Percentiles rank a stretch among this genome's conserved stretches.
Evolutionary conservation across 805 yeast species (phyloP).

Genomic region (Dipodascus geniculatus): DNA sequence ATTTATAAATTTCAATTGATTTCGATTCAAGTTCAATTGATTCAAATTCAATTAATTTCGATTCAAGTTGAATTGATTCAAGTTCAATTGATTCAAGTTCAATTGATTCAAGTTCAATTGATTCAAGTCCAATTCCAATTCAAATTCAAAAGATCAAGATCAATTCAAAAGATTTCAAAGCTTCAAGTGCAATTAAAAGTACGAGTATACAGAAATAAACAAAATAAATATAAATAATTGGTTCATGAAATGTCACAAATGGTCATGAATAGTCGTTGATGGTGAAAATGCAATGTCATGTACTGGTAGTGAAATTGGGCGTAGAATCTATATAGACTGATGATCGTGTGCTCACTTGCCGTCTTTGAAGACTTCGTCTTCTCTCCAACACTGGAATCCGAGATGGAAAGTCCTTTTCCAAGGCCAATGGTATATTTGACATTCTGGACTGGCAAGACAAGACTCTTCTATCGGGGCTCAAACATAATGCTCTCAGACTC

Average conservation of each 20-base stretch:
- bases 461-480: neutral
- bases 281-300: neutral
- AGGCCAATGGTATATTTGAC: too few relatives aligned
- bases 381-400: neutral
- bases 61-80: too few relatives aligned
- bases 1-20: too few relatives aligned
- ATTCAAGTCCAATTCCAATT: too few relatives aligned
- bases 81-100: too few relatives aligned
- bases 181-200: constrained; percentile 1
- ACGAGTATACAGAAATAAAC: neutral
- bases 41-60: too few relatives aligned
- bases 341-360: neutral
- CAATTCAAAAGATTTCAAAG: constrained; percentile 7
- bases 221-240: too few relatives aligned
- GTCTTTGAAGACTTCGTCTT: neutral
- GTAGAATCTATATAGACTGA: neutral
- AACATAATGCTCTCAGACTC: neutral
- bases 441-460: neutral
- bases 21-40: too few relatives aligned
- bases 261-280: too few relatives aligned
- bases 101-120: too few relatives aligned
- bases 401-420: neutral
- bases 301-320: neutral
- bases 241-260: too few relatives aligned
- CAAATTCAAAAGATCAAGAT: too few relatives aligned